Base-by-base conservation (phyloP, 129 eudicot genomes). In the Flaveria bidentis region DNA sequence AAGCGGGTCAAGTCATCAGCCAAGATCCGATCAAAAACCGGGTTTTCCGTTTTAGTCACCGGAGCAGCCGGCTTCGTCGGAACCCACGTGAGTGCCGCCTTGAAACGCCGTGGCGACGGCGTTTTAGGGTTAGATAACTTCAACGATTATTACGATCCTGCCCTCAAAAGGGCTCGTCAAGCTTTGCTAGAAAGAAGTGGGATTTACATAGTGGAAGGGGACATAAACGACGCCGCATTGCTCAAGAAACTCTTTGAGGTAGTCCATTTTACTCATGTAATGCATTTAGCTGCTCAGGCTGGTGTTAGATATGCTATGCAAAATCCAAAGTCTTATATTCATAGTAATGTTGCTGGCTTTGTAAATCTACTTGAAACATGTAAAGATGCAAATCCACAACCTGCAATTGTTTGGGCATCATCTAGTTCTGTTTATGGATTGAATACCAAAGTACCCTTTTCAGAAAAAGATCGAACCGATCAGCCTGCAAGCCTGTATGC, bases 161-260 rank as follows among this genome's bases (percentile, higher is more conserved):
- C 90, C 18, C 85, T 90, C 8, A 90, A 90, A 42, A 75, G 97
- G 20, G 90, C 90, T 50, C 81, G 97, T n/a, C 97, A 91, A 45
- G 88, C 87, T 2, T 82, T 90, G 4, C 67, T 90, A 6, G 90
- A 87, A 74, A 86, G 88, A 55, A 63, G 81, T 1, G 96, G 92
- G 49, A 82, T 90, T 55, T 87, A 42, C 81, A 82, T 90, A 44
- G 96, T 90, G 20, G 96, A 90, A 76, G 96, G 92, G 1, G 96
- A 90, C 68, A 90, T 90, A 1, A 69, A 68, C 76, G 75, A 78
- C 61, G 76, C 33, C 75, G 82, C 49, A 4, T 78, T 78, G 69
- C 82, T 78, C 76, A 78, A 78, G 69, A 78, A 78, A 26, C 62
- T 78, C 14, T 81, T 81, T 28, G 81, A 81, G 84, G 84, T 81